Evolutionary conservation across 2,329 filamentous ascomycete species (phyloP).

Genomic region (Pseudogymnoascus sp.): DNA sequence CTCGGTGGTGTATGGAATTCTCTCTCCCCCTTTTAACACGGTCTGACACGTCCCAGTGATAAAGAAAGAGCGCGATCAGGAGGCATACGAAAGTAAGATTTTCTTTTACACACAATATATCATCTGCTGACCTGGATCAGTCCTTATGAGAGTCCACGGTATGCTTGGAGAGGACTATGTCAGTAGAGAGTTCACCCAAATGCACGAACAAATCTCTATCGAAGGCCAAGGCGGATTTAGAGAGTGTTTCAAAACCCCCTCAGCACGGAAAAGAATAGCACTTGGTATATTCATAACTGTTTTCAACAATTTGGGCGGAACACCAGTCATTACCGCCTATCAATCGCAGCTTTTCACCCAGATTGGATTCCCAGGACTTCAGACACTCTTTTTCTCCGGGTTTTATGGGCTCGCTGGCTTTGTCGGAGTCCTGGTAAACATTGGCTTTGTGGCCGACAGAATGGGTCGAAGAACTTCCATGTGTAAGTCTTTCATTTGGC

Average conservation of each 20-base stretch:
- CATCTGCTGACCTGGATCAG: not conserved
- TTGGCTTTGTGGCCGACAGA: not conserved
- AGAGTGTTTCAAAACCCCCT: slow-evolving; percentile 9
- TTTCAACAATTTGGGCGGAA: slow-evolving; percentile 5
- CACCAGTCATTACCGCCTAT: slow-evolving; percentile 3
- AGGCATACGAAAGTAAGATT: not conserved
- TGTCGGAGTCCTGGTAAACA: slow-evolving; percentile 6
- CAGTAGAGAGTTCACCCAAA: not conserved
- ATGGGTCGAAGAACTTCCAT: not conserved
- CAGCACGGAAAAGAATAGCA: slow-evolving; percentile 10
- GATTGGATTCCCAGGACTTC: slow-evolving; percentile 12
- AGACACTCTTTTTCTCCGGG: slow-evolving; percentile 12
- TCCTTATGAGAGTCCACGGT: not conserved
- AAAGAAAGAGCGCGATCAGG: not conserved
- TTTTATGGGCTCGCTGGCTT: slow-evolving; percentile 15
- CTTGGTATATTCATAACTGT: slow-evolving; percentile 12
- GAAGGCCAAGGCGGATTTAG: slow-evolving; percentile 9
- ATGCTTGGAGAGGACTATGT: not conserved
- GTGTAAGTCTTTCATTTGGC: not conserved
- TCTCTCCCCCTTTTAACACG: not conserved
- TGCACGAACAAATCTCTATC: slow-evolving; percentile 11
- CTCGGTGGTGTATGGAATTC: slow-evolving; percentile 28
- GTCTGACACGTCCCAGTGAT: not conserved
- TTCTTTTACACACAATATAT: not conserved
- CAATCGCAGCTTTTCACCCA: slow-evolving; percentile 13